Evolutionary conservation across 495 filamentous ascomycete genomes (phyloP).

Genomic region (Neurospora sublineolata): DNA sequence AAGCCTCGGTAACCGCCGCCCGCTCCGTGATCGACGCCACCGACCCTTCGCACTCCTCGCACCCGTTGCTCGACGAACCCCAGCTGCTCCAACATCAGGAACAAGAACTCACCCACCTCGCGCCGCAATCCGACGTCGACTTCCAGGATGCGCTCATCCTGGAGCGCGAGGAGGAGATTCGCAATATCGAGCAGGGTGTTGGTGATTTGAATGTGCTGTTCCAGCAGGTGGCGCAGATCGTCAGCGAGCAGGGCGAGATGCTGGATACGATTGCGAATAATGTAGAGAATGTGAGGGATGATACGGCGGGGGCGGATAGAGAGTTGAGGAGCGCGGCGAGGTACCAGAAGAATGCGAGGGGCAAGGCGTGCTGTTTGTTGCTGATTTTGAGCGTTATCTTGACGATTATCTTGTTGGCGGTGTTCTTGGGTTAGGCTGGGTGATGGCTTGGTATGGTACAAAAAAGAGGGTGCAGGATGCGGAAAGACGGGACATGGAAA

Average conservation of each 20-base stretch:
- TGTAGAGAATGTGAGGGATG: conserved; percentile 64
- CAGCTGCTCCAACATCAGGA: conserved; percentile 56
- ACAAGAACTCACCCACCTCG: conserved; percentile 68
- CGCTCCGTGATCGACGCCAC: conserved; percentile 49
- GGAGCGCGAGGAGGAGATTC: conserved; percentile 91
- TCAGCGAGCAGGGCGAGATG: conserved; percentile 81
- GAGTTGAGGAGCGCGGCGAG: conserved; percentile 73
- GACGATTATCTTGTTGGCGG: conserved; percentile 77
- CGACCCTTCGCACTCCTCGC: conserved; percentile 7
- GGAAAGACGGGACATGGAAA: background rate
- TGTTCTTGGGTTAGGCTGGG: conserved; percentile 48
- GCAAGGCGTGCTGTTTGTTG: conserved; percentile 84
- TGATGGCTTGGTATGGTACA: background rate
- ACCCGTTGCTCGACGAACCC: conserved; percentile 23
- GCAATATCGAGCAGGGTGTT: conserved; percentile 91
- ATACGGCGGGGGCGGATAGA: conserved; percentile 71
- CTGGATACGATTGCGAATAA: conserved; percentile 84
- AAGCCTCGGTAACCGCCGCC: conserved; percentile 70
- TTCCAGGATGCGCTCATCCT: conserved; percentile 94
- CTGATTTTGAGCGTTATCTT: conserved; percentile 84
- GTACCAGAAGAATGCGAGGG: conserved; percentile 87
- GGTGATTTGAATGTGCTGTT: conserved; percentile 94
- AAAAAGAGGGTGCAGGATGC: background rate
- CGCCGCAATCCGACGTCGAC: conserved; percentile 89
- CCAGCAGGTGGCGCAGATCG: conserved; percentile 91